These are phyloP conservation scores for Penicillium roqueforti DNA, from an alignment of 495 filamentous ascomycete species.

Conservation along the genomic window DNA sequence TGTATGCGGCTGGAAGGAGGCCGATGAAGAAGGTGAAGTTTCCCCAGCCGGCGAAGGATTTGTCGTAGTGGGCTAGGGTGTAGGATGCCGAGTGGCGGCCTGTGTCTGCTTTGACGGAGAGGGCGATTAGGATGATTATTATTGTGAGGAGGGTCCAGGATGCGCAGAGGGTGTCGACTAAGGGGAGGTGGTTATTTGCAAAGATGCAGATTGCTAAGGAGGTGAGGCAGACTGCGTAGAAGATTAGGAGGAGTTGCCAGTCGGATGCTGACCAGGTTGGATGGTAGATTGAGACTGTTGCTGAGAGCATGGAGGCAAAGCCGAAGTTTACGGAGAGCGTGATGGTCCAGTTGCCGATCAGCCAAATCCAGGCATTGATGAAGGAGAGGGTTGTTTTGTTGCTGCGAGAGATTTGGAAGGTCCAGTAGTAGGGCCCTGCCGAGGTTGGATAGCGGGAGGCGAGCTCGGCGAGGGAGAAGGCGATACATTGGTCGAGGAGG, in stretches of 20 bases:
- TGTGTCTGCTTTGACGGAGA: constrained; percentile 39
- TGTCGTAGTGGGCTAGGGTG: constrained; percentile 48
- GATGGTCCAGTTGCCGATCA: constrained; percentile 67
- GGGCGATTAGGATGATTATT: constrained; percentile 36
- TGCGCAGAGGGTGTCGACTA: constrained; percentile 50
- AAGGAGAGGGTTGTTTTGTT: constrained; percentile 50
- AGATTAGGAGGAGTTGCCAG: constrained; percentile 59
- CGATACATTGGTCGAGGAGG: constrained; percentile 37
- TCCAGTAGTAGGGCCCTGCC: constrained; percentile 51
- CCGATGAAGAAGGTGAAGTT: constrained; percentile 50
- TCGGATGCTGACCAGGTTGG: constrained; percentile 49
- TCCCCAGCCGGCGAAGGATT: constrained; percentile 43
- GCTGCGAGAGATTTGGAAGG: constrained; percentile 34
- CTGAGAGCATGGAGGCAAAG: constrained; percentile 55
- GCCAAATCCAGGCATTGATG: constrained; percentile 63
- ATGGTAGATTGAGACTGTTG: constrained; percentile 54
- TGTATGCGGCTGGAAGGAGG: constrained; percentile 48
- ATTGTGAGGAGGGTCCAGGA: constrained; percentile 38
- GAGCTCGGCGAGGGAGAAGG: constrained; percentile 44
- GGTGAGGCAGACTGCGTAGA: constrained; percentile 52
- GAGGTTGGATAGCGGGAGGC: constrained; percentile 49
- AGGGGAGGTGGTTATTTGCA: constrained; percentile 52
- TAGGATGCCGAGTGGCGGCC: constrained; percentile 43
- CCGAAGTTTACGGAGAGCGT: constrained; percentile 67
- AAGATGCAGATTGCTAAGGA: constrained; percentile 54